Percentiles rank a stretch among this genome's conserved stretches.
phyloP scores from a whole-genome alignment of 2,329 filamentous ascomycete species.

The Teratosphaeriaceae sp. region DNA sequence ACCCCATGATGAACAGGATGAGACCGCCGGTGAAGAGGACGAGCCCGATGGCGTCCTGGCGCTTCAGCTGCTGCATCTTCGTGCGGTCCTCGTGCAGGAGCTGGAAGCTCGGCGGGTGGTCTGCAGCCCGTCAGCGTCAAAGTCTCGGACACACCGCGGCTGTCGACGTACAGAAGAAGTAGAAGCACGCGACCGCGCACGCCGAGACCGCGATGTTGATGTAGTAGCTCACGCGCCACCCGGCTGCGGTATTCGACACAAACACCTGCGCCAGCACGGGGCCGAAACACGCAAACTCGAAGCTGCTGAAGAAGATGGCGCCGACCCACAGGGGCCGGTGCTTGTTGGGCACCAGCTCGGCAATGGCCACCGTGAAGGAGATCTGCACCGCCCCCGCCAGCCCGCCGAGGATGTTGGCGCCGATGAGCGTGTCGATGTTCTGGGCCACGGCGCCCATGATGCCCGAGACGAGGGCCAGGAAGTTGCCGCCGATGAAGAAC shows the following conservation, averaged over 20 bases:
- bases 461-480: not conserved
- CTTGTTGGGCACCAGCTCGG: constrained; percentile 6
- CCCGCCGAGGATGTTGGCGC: constrained; percentile 3
- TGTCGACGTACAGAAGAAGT: too few species aligned
- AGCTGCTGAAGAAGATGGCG: constrained; percentile 1
- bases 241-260: not conserved
- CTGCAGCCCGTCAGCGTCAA: too few species aligned
- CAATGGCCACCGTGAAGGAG: constrained; percentile 5
- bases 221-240: not conserved
- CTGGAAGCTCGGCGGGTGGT: constrained; percentile 7
- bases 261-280: constrained; percentile 1
- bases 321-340: constrained; percentile 2
- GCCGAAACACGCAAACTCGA: constrained; percentile 4
- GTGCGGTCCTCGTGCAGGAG: constrained; percentile 1
- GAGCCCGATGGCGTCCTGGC: constrained; percentile 1
- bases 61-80: not conserved
- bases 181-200: not conserved
- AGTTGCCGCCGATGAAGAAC: constrained; percentile 7
- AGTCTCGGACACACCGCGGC: too few species aligned
- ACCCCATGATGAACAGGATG: not conserved
- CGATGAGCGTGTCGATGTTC: constrained; percentile 7
- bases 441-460: constrained; percentile 3
- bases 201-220: not conserved
- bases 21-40: not conserved
- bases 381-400: constrained; percentile 6